A percentile compares a stretch with the other conserved stretches of the same genome.
phyloP scores from a whole-genome alignment of 306 rosid species.

The Crotalaria pallida region DNA sequence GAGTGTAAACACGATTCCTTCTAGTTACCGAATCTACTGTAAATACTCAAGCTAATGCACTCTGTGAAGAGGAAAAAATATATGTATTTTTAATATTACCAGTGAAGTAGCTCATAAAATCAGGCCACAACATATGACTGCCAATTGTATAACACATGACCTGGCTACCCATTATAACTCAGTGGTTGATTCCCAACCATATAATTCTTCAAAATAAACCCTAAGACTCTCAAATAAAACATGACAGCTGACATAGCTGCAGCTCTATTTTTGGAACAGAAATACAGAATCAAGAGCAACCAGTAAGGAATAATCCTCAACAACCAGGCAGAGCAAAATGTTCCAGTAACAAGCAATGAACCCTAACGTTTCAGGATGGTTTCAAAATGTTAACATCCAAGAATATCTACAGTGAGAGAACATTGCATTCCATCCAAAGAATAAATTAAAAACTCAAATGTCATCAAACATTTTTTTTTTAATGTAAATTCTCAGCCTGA shows the following conservation, averaged over 20 bases:
- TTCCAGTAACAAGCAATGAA: no score
- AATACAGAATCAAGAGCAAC: no score
- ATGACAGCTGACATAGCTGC: background rate
- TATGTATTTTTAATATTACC: background rate
- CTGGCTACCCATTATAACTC: background rate
- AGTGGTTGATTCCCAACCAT: background rate
- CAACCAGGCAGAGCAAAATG: no score
- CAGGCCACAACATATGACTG: background rate
- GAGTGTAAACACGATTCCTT: background rate
- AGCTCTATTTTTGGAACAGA: background rate
- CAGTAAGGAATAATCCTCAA: no score
- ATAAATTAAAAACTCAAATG: background rate
- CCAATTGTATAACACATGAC: background rate
- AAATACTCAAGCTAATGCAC: background rate
- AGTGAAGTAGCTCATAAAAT: background rate
- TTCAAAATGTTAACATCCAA: conserved; percentile 6
- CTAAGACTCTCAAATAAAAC: background rate
- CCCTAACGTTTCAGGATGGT: background rate
- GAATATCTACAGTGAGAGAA: background rate
- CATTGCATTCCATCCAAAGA: background rate
- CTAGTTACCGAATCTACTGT: background rate
- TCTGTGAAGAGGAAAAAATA: background rate
- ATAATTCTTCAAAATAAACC: background rate
- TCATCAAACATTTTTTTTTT: background rate
- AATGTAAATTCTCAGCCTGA: background rate